A percentile compares a stretch with the other conserved stretches of the same genome.
Evolutionary conservation across 2,329 filamentous ascomycete species (phyloP).

Genomic region (Pyrenochaeta sp.): DNA sequence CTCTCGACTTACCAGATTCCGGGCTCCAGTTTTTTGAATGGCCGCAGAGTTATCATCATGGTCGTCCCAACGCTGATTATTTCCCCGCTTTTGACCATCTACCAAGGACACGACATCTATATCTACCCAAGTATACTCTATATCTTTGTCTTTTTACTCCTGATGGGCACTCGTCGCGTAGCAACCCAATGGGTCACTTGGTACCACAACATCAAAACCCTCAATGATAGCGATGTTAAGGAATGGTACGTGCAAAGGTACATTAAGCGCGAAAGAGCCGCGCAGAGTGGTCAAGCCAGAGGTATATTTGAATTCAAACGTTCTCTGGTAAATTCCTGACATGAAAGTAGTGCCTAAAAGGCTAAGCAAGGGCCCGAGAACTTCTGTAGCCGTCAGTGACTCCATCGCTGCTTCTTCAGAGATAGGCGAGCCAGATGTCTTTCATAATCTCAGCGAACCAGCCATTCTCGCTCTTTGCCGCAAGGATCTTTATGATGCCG

Average conservation of each 20-base stretch:
- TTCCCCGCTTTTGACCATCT: constrained; percentile 64
- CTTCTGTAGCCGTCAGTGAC: constrained; percentile 33
- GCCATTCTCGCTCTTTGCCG: constrained; percentile 58
- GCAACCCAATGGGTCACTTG: constrained; percentile 67
- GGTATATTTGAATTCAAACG: too few relatives aligned
- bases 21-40: constrained; percentile 64
- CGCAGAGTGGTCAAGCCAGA: constrained; percentile 1
- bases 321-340: too few relatives aligned
- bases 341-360: too few relatives aligned
- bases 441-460: constrained; percentile 56
- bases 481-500: constrained; percentile 54
- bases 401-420: constrained; percentile 38
- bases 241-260: constrained; percentile 56
- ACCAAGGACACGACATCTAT: constrained; percentile 60
- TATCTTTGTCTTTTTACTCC: constrained; percentile 59
- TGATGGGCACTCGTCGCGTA: constrained; percentile 62
- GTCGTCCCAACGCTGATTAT: constrained; percentile 65
- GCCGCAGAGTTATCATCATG: constrained; percentile 62
- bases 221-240: constrained; percentile 60
- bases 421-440: constrained; percentile 43
- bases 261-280: constrained; percentile 18
- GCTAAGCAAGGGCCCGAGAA: constrained; percentile 26
- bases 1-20: constrained; percentile 56
- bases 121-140: constrained; percentile 65
- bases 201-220: constrained; percentile 59